phyloP scores from a whole-genome alignment of 257 asterid genomes.

The Eustoma russellianum region DNA sequence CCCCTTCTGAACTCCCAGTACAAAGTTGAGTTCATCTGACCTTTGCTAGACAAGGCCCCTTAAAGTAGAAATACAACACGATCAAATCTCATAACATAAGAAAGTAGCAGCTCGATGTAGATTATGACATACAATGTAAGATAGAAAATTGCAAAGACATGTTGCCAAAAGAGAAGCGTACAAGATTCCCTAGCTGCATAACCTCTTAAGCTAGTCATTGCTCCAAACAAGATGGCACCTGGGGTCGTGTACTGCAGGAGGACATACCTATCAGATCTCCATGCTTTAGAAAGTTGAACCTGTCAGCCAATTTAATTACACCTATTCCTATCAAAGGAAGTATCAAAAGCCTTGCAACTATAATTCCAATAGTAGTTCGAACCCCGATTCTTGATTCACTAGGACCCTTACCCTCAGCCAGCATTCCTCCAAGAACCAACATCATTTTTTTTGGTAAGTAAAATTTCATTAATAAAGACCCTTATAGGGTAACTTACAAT shows the following conservation, averaged over 20 bases:
- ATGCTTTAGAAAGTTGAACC: constrained; percentile 32
- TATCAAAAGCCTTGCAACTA: constrained; percentile 56
- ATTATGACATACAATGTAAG: constrained; percentile 50
- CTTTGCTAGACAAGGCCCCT: no score
- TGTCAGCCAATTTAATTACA: constrained; percentile 51
- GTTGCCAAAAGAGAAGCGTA: constrained; percentile 91
- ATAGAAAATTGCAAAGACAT: constrained; percentile 57
- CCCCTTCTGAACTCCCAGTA: no score
- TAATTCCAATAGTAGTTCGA: constrained; percentile 57
- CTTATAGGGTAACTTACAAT: no score
- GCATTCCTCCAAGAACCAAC: constrained; percentile 91
- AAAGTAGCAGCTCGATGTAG: constrained; percentile 53
- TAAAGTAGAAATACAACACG: neutral
- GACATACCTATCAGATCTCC: constrained; percentile 59
- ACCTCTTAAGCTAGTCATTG: constrained; percentile 82
- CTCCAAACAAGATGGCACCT: constrained; percentile 84
- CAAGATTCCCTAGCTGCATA: constrained; percentile 88
- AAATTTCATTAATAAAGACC: no score
- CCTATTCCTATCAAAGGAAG: constrained; percentile 21
- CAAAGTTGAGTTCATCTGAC: no score
- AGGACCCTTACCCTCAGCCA: constrained; percentile 68
- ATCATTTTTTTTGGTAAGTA: no score
- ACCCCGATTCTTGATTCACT: constrained; percentile 66
- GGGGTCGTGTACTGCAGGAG: constrained; percentile 87
- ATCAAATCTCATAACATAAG: constrained; percentile 12